Evolutionary conservation across 257 asterid genomes (phyloP).

Genomic region (Lithospermum erythrorhizon): DNA sequence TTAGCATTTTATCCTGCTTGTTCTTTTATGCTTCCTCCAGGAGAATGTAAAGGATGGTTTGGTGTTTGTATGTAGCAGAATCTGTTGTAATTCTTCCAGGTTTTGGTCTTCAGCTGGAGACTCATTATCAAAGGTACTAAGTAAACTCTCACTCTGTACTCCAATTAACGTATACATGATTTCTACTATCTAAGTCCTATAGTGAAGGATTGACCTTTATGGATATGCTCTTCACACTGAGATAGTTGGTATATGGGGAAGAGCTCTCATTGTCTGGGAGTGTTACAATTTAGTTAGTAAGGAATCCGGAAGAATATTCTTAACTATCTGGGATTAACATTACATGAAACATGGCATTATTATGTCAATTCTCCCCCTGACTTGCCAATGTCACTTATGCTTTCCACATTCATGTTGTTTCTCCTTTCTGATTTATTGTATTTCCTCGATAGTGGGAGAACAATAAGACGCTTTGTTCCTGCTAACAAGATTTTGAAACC

Average conservation of each 20-base stretch:
- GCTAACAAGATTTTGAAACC: conserved; percentile 65
- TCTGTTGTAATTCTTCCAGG: conserved; percentile 70
- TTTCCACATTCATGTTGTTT: neutral
- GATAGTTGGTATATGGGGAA: neutral
- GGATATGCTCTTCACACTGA: neutral
- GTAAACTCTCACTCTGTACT: conserved; percentile 7
- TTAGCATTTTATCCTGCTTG: conserved; percentile 6
- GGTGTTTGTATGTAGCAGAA: conserved; percentile 36
- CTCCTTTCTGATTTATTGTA: neutral
- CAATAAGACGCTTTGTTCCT: conserved; percentile 48
- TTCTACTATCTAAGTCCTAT: neutral
- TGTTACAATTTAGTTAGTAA: too few species aligned
- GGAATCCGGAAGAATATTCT: neutral
- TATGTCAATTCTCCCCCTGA: neutral
- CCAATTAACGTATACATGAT: neutral
- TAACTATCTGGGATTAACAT: neutral
- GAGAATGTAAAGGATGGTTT: neutral
- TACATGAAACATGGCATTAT: neutral
- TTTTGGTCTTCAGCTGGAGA: conserved; percentile 89
- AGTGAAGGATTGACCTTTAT: neutral
- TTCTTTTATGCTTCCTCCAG: neutral
- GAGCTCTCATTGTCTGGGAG: neutral
- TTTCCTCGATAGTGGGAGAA: conserved; percentile 53
- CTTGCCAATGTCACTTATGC: neutral
- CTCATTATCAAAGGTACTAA: conserved; percentile 61